Evolutionary conservation across 768 basidiomycete genomes (phyloP).

Genomic region (Clavaria fumosa): DNA sequence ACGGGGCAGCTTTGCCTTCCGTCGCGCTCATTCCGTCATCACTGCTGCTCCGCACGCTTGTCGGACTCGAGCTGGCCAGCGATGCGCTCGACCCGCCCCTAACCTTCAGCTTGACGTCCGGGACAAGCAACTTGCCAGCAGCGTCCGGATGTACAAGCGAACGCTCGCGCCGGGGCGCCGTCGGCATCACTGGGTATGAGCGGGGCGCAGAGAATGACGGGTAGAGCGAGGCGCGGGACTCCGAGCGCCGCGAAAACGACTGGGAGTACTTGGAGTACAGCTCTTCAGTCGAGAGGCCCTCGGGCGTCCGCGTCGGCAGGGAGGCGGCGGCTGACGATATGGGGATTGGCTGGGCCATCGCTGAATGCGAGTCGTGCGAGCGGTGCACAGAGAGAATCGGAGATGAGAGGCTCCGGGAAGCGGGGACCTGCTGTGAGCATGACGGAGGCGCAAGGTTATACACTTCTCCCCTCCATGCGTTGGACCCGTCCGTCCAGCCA

Average conservation of each 20-base stretch:
- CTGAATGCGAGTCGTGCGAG: conserved; percentile 30
- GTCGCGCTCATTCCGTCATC: conserved; percentile 16
- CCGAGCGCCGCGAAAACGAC: conserved; percentile 39
- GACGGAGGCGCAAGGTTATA: conserved; percentile 45
- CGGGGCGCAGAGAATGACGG: conserved; percentile 11
- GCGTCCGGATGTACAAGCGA: conserved; percentile 42
- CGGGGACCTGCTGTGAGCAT: too few relatives aligned
- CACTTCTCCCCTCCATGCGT: conserved; percentile 50
- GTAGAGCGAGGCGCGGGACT: conserved; percentile 30
- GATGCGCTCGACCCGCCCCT: conserved; percentile 23
- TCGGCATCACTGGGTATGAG: conserved; percentile 20
- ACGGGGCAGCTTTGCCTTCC: conserved; percentile 10
- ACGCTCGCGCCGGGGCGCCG: conserved; percentile 30
- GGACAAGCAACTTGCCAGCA: conserved; percentile 47
- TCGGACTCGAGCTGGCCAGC: conserved; percentile 13
- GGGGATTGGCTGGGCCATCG: conserved; percentile 36
- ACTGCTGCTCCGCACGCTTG: conserved; percentile 14
- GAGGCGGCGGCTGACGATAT: conserved; percentile 16
- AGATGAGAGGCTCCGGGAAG: too few relatives aligned
- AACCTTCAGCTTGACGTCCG: conserved; percentile 27
- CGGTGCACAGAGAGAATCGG: too few relatives aligned
- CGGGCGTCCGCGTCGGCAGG: conserved; percentile 7
- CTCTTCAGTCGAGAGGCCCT: conserved; percentile 24
- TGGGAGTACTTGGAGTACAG: conserved; percentile 40
- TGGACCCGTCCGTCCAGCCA: too few relatives aligned